Evolutionary conservation across 176 grass and related monocot genomes (phyloP), one percentile per base, ranked within the genome.

Genomic region (Eragrostis nindensis): DNA sequence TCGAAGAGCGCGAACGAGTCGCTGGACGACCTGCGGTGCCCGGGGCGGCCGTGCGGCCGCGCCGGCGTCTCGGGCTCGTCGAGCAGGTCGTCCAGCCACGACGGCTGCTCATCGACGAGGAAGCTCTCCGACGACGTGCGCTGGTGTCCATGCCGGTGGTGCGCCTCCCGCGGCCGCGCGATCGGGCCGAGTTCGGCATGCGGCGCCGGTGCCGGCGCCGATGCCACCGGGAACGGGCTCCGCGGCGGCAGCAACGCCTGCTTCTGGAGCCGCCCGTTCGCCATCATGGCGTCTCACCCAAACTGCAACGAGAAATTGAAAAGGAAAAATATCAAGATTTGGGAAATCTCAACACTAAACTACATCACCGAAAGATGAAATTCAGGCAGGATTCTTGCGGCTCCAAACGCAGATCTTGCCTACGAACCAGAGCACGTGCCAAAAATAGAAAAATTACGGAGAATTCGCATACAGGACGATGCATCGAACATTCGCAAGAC

Each of bases 21-120:
- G 74, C 95, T 97, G 49, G 89, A 92, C 48, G 95, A 94, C 48
- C 95, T 91, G 39, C 92, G 92, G 74, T 97, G 95, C 16, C 79
- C 76, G 5, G 87, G 87, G 19, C 80, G 84, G 59, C 71, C 87
- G 8, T 80, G 81, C 42, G 48, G 41, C 30, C 86, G 75, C 41
- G 53, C 76, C 75, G 53, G 32, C 47, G 76, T 80, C 22, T 94
- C 90, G 0, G 92, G 92, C 81, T 98, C 92, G 62, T 92, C 83
- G 3, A 98, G 92, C 65, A 98, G 74, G 77, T 98, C 95, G 16
- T 98, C 95, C 19, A 98, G 95, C 92, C 95, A 98, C 40, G 95
- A 89, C 29, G 95, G 95, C 75, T 98, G 95, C 77, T 98, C 95
- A 22, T 98, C 95, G 41, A 90, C 46, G 32, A 84, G 72, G 85